Percentiles rank a stretch among this genome's conserved stretches.
These are phyloP conservation scores for Penicillium aurantiogriseum DNA, from an alignment of 2,329 filamentous ascomycete genomes.

Conservation along the genomic window DNA sequence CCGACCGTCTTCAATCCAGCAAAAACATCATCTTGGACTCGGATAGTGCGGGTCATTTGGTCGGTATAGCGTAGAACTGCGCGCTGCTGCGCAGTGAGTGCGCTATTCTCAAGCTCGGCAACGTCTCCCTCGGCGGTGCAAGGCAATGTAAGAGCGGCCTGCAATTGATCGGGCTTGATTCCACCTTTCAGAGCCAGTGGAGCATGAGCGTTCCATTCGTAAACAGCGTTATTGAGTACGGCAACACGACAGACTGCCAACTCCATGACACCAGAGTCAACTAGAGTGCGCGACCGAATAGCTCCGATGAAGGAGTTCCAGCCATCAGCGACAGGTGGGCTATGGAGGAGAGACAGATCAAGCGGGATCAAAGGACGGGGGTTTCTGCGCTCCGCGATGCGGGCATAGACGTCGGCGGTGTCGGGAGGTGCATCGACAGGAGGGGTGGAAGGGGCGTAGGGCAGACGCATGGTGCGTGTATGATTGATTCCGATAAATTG, in stretches of 20 bases:
- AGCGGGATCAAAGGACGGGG: slow-evolving; percentile 71
- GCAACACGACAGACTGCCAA: slow-evolving; percentile 78
- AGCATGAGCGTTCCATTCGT: slow-evolving; percentile 80
- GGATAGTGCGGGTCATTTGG: slow-evolving; percentile 74
- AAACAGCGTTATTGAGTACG: slow-evolving; percentile 75
- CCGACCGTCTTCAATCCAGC: slow-evolving; percentile 53
- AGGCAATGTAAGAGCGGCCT: slow-evolving; percentile 54
- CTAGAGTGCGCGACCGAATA: slow-evolving; percentile 52
- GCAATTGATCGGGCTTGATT: slow-evolving; percentile 44
- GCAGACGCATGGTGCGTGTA: slow-evolving; percentile 24
- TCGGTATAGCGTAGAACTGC: slow-evolving; percentile 72
- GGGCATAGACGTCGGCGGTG: slow-evolving; percentile 28
- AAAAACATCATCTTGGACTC: slow-evolving; percentile 68
- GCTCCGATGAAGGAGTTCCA: slow-evolving; percentile 59
- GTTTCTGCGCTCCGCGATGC: slow-evolving; percentile 31
- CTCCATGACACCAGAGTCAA: slow-evolving; percentile 61
- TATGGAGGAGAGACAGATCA: slow-evolving; percentile 74
- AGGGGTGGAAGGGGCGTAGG: slow-evolving; percentile 25
- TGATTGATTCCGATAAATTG: not conserved
- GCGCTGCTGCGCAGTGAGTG: slow-evolving; percentile 61
- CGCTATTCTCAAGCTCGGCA: slow-evolving; percentile 32
- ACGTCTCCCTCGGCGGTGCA: slow-evolving; percentile 38
- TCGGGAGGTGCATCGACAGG: slow-evolving; percentile 22
- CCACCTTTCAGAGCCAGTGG: slow-evolving; percentile 56
- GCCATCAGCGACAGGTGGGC: slow-evolving; percentile 70